Base-by-base conservation (phyloP, 441 rosid species). In the Gossypium davidsonii region DNA sequence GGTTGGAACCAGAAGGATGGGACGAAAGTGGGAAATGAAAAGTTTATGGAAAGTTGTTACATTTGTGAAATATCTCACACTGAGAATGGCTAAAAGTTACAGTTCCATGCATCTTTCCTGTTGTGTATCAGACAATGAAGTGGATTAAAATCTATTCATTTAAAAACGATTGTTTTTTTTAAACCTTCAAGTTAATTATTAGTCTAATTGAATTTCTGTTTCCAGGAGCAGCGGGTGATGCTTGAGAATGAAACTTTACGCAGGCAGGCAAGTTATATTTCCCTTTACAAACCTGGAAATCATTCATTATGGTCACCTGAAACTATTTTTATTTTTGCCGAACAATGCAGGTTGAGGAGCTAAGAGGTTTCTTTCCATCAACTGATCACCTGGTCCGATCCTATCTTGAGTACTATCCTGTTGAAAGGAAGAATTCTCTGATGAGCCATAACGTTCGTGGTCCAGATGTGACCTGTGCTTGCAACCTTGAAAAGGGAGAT, bases 241-340 rank as follows among this genome's bases (percentile, higher is more conserved):
- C 84, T 90, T 83, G 98, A 94, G 88, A 92, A 94, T 69, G 93
- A 85, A 87, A 85, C 95, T 79, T 82, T 94, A 71, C 95, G 91
- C 66, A 87, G 90, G 87, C 97, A 91, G 92, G 98, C 80, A 69
- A 80, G 74, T 31, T 62, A 39, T 59, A 39, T 6, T 74, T 73
- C 74, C 57, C 48, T 72, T 59, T 23, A 64, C 71, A 10, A 59
- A 28, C 44, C 20, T 72, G 15, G 18, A 3, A 60, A 70, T 48
- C 15, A 49, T 69, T 37, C 60, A 48, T 56, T 67, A 26, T 46
- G 31, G 68, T 59, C 46, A 15, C 17, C 39, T 26, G 49, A 55
- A 34, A 39, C 60, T 62, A 2, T 17, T 44, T 8, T 20, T 37
- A 34, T n/a, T 42, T 64, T 73, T 39, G 12, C 51, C 10, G 5